Evolutionary conservation across 2,329 filamentous ascomycete species (phyloP).

Genomic region (Didymella glomerata): DNA sequence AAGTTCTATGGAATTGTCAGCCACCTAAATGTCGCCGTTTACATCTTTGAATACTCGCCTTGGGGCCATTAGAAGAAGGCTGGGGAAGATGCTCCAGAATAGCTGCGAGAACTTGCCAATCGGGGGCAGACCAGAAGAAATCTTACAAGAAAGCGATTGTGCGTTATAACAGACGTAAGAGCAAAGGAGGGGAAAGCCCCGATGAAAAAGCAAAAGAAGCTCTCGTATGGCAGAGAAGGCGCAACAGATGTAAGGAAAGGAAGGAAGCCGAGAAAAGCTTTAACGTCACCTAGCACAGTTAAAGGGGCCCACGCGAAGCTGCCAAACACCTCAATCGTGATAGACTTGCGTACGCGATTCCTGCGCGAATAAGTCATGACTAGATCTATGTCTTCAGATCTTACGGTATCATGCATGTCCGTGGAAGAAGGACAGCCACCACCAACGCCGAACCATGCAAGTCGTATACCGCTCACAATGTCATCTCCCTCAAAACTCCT

Average conservation of each 20-base stretch:
- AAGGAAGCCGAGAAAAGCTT: neutral
- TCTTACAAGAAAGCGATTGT: too few relatives aligned
- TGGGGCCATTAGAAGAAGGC: neutral
- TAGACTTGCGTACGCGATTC: neutral
- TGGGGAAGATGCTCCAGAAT: too few relatives aligned
- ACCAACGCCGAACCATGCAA: constrained; percentile 38
- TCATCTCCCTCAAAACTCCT: constrained; percentile 16
- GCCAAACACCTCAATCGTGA: neutral
- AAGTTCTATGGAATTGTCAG: neutral
- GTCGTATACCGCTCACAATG: constrained; percentile 23
- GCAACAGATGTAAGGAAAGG: too few relatives aligned
- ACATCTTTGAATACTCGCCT: neutral
- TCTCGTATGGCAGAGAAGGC: too few relatives aligned
- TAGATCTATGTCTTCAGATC: constrained; percentile 10
- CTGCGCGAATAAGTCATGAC: neutral
- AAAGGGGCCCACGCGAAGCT: too few relatives aligned
- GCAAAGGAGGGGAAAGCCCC: too few relatives aligned
- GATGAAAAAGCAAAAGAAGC: too few relatives aligned
- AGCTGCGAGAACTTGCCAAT: too few relatives aligned
- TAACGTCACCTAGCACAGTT: too few relatives aligned
- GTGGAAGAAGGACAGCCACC: constrained; percentile 20
- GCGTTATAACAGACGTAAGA: too few relatives aligned
- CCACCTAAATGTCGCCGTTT: neutral
- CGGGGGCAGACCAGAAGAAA: too few relatives aligned
- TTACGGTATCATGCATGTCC: constrained; percentile 9